Base-by-base conservation (phyloP, 352 stramenopile genomes). In the Globisporangium spinosum region DNA sequence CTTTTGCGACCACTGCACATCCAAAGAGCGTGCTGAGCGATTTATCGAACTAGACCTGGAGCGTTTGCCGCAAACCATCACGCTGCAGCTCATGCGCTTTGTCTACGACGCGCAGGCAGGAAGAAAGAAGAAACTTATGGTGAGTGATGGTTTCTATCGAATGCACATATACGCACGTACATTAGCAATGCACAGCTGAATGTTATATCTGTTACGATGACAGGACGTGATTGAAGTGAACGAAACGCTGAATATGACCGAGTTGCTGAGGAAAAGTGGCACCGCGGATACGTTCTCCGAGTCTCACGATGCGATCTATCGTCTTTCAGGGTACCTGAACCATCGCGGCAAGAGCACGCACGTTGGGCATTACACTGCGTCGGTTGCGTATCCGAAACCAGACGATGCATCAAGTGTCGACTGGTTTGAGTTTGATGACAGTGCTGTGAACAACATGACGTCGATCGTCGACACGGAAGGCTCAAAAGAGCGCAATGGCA, bases 391-490 rank as follows among this genome's bases (percentile, higher is more conserved):
- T 35, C 78, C 79, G 40, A 75, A 73, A 56, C 1, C 58, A 54
- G 63, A 62, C 17, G 58, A 75, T 62, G 56, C 64, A 20, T 60
- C 65, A 0, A 55, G 56, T 9, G 62, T 76, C 8, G 72, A 85
- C 25, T 95, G 87, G 84, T 96, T 89, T 70, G 85, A 91, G 70
- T 96, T 96, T 67, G 86, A 96, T 47, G 88, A 96, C 66, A 86
- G 74, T 23, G 65, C 84, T 29, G 89, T 95, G n/a, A 86, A 76
- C 32, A 73, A 77, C 49, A 82, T 82, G 74, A 70, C 71, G 9
- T 67, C 71, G 0, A 71, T 81, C 1, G 64, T 80, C 2, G 71
- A 83, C 43, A 78, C 67, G 3, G 67, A 87, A 65, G 67, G 72
- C 1, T 68, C 70, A 20, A 84, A 78, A 72, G 80, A 90, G 58